A percentile compares a stretch with the other conserved stretches of the same genome.
phyloP scores from a whole-genome alignment of 2,329 filamentous ascomycete genomes.

The Fusarium nisikadoi region DNA sequence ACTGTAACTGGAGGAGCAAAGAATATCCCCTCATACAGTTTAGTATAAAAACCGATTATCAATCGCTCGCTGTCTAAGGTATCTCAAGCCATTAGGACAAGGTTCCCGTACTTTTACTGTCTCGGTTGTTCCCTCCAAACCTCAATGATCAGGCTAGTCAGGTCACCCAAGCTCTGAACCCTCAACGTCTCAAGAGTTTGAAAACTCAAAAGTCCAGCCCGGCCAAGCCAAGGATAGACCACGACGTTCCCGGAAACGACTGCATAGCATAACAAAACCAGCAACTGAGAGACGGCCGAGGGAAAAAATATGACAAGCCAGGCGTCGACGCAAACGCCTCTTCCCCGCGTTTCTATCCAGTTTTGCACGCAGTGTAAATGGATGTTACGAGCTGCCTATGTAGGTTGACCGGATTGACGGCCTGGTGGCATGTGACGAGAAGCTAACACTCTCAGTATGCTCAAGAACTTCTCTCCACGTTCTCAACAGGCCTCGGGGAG shows the following conservation, averaged over 20 bases:
- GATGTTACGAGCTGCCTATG: conserved; percentile 88
- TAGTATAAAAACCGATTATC: not conserved
- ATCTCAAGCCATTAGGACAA: not conserved
- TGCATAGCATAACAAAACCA: not conserved
- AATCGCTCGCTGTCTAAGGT: not conserved
- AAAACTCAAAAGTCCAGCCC: conserved; percentile 21
- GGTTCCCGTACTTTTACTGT: not conserved
- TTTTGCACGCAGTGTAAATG: conserved; percentile 96
- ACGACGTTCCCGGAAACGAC: conserved; percentile 25
- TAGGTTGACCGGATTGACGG: conserved; percentile 56
- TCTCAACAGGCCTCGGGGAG: conserved; percentile 84
- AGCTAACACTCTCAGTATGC: conserved; percentile 70
- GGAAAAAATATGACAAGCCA: conserved; percentile 22
- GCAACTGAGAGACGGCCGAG: not conserved
- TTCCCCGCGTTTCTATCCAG: conserved; percentile 83
- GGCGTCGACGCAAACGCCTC: conserved; percentile 22
- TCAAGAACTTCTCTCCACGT: conserved; percentile 95
- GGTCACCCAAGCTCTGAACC: not conserved
- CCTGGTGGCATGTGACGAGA: not conserved
- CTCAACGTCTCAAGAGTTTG: not conserved
- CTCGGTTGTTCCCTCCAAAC: not conserved
- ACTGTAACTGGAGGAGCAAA: conserved; percentile 15
- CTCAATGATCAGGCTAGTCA: not conserved
- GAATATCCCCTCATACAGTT: not conserved
- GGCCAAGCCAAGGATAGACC: conserved; percentile 8